phyloP scores from a whole-genome alignment of 2,329 filamentous ascomycete species.

The Fusarium torulosum region DNA sequence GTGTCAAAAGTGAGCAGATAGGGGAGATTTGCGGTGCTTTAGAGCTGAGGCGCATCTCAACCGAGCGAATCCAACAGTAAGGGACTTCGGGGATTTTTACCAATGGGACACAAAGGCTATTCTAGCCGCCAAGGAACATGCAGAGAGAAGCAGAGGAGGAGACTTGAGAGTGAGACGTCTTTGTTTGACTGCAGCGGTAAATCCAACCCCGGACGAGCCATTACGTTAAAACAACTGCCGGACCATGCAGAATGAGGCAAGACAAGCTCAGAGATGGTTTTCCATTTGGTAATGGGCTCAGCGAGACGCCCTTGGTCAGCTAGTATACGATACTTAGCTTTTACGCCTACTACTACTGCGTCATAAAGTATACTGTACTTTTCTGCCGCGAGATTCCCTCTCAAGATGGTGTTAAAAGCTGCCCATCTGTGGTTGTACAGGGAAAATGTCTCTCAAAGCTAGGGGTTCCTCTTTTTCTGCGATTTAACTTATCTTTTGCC shows the following conservation, averaged over 20 bases:
- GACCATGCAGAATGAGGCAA: conserved; percentile 51
- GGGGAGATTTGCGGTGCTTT: conserved; percentile 29
- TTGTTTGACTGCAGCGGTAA: conserved; percentile 34
- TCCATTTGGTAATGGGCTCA: conserved; percentile 51
- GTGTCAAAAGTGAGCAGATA: conserved; percentile 45
- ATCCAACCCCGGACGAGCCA: conserved; percentile 44
- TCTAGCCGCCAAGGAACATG: conserved; percentile 39
- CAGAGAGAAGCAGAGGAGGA: background rate
- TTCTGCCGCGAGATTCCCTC: background rate
- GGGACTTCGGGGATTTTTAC: conserved; percentile 25
- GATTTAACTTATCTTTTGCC: conserved; percentile 49
- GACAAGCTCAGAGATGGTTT: conserved; percentile 42
- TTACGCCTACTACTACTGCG: accelerated
- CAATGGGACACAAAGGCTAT: conserved; percentile 42
- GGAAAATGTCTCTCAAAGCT: conserved; percentile 35
- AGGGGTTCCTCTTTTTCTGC: conserved; percentile 41
- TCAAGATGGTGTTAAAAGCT: conserved; percentile 31
- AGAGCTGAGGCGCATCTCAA: conserved; percentile 22
- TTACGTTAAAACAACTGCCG: conserved; percentile 50
- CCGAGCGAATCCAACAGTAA: conserved; percentile 19
- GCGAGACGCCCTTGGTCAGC: conserved; percentile 39
- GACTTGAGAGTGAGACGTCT: conserved; percentile 2
- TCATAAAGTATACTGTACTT: conserved; percentile 23
- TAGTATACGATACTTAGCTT: conserved; percentile 33
- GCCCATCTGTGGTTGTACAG: conserved; percentile 31